Percentiles rank a stretch among this genome's conserved stretches.
phyloP scores from a whole-genome alignment of 768 basidiomycete genomes.

The Agaricus sinodeliciosus region DNA sequence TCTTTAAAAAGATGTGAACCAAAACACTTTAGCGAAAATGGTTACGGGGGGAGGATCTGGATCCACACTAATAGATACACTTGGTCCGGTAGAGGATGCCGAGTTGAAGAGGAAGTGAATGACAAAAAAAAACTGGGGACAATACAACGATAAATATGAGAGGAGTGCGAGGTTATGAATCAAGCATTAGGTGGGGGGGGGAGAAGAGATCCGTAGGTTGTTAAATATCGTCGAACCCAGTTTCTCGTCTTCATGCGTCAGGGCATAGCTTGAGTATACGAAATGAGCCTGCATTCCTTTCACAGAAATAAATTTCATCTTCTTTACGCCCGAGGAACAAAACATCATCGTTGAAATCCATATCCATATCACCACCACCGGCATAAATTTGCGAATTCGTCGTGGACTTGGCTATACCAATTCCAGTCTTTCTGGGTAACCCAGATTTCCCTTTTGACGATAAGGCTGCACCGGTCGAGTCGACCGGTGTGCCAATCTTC shows the following conservation, averaged over 20 bases:
- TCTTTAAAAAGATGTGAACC: neutral
- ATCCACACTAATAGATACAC: slow-evolving; percentile 9
- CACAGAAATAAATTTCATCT: slow-evolving; percentile 77
- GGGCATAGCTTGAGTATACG: slow-evolving; percentile 68
- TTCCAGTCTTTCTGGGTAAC: slow-evolving; percentile 15
- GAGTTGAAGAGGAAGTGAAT: neutral
- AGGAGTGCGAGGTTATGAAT: slow-evolving; percentile 8
- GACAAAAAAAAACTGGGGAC: neutral
- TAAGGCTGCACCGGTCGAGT: slow-evolving; percentile 30
- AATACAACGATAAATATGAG: slow-evolving; percentile 1
- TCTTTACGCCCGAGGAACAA: slow-evolving; percentile 72
- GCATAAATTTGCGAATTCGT: slow-evolving; percentile 41
- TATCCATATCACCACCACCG: slow-evolving; percentile 35
- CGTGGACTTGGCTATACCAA: slow-evolving; percentile 35
- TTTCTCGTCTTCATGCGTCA: slow-evolving; percentile 15
- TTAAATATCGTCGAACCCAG: neutral
- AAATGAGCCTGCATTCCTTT: slow-evolving; percentile 67
- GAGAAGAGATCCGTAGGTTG: neutral
- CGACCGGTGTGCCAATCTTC: slow-evolving; percentile 72
- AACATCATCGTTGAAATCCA: slow-evolving; percentile 62
- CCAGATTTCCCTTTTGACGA: slow-evolving; percentile 26
- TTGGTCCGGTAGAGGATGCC: slow-evolving; percentile 7
- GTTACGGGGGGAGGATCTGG: neutral
- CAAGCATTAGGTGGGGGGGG: neutral
- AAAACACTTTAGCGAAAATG: neutral